phyloP scores from a whole-genome alignment of 2,329 filamentous ascomycete genomes.

The Domatiomyces catenatus region DNA sequence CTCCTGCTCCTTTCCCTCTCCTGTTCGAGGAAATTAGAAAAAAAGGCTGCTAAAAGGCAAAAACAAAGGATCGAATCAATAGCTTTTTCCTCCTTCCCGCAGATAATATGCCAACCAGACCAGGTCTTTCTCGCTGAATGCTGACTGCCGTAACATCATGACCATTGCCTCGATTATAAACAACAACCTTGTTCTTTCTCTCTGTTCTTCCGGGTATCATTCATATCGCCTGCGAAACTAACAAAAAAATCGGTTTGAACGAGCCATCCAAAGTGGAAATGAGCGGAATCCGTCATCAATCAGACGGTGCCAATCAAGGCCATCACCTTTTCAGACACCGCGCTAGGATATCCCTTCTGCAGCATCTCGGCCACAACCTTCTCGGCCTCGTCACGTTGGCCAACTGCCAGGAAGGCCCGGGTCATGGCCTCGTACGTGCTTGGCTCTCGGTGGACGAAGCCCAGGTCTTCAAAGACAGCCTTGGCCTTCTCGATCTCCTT shows the following conservation, averaged over 20 bases:
- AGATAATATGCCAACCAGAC: neutral
- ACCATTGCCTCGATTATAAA: neutral
- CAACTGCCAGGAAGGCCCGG: constrained; percentile 70
- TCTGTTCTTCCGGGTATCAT: neutral
- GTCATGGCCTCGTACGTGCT: constrained; percentile 99
- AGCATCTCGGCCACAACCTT: constrained; percentile 78
- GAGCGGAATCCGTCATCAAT: constrained; percentile 1
- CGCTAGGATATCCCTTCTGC: constrained; percentile 72
- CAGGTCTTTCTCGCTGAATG: neutral
- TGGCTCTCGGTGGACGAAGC: constrained; percentile 67
- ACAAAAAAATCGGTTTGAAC: constrained; percentile 7
- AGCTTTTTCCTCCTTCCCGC: neutral
- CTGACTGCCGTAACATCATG: neutral
- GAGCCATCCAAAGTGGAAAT: neutral
- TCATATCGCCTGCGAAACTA: neutral
- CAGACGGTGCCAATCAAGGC: constrained; percentile 54
- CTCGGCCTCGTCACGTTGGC: constrained; percentile 63
- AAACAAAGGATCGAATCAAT: neutral
- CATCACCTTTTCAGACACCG: constrained; percentile 84
- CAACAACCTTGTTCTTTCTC: neutral
- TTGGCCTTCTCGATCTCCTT: constrained; percentile 66
- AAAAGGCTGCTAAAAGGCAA: neutral
- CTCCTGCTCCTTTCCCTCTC: neutral
- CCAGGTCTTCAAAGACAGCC: constrained; percentile 64
- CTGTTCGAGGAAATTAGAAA: neutral